These are phyloP conservation scores for Calonectria pteridis DNA, from an alignment of 2,329 filamentous ascomycete species.

Conservation along the genomic window DNA sequence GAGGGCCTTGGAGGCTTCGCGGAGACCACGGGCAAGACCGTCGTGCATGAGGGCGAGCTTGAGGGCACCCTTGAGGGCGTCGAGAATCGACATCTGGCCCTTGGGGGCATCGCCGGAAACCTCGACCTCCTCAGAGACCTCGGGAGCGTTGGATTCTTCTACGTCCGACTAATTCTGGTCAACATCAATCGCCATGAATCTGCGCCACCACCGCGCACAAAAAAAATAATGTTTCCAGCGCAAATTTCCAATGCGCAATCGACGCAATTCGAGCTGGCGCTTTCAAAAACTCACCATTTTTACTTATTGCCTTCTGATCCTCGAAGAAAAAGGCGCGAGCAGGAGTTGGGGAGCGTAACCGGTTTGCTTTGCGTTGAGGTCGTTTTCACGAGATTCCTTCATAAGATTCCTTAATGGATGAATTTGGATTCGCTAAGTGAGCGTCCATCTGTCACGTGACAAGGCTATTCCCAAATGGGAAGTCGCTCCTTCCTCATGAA, in stretches of 20 bases:
- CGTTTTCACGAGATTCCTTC: too few species aligned
- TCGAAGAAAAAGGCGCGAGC: conserved; percentile 71
- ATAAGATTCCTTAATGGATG: too few species aligned
- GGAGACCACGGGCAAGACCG: conserved; percentile 97
- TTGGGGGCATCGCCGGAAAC: conserved; percentile 92
- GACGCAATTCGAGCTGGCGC: conserved; percentile 3
- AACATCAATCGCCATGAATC: conserved; percentile 33
- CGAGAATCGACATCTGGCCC: conserved; percentile 97
- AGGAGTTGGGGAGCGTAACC: conserved; percentile 34
- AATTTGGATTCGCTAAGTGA: too few species aligned
- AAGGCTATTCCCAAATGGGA: neutral
- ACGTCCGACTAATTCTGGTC: conserved; percentile 87
- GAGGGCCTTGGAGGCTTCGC: conserved; percentile 98
- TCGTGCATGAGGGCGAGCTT: conserved; percentile 99
- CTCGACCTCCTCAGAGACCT: conserved; percentile 91
- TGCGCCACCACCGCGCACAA: conserved; percentile 10
- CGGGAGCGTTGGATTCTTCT: conserved; percentile 97
- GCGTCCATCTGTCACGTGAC: conserved; percentile 38
- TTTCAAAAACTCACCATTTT: conserved; percentile 69
- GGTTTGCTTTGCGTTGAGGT: conserved; percentile 48
- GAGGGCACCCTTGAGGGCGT: conserved; percentile 98
- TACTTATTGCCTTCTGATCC: conserved; percentile 70
- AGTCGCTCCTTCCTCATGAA: neutral
- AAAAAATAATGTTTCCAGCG: conserved; percentile 2
- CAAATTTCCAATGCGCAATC: conserved; percentile 33